phyloP scores from a whole-genome alignment of 2,329 filamentous ascomycete species.

The Hypocreales sp. region DNA sequence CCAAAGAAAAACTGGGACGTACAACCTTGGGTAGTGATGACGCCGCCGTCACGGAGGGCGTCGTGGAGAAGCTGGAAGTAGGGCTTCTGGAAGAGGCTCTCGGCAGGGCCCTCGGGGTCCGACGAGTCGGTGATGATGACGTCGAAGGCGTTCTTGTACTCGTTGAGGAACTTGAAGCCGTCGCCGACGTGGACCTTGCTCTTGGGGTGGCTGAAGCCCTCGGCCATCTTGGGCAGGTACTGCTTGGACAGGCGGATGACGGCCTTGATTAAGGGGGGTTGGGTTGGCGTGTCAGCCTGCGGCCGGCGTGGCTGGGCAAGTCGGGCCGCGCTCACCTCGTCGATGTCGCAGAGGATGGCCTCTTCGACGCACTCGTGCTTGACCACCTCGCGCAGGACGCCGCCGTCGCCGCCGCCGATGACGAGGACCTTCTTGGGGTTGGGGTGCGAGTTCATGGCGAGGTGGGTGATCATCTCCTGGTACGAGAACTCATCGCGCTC shows the following conservation, averaged over 20 bases:
- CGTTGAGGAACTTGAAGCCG: conserved; percentile 95
- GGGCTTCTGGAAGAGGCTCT: conserved; percentile 94
- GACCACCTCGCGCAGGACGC: conserved; percentile 94
- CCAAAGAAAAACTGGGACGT: conserved; percentile 53
- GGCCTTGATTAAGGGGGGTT: conserved; percentile 38
- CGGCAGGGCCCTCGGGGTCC: conserved; percentile 90
- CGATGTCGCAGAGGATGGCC: conserved; percentile 94
- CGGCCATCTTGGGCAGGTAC: conserved; percentile 88
- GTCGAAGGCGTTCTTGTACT: conserved; percentile 95
- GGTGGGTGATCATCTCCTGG: conserved; percentile 99
- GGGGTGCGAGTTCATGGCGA: conserved; percentile 97
- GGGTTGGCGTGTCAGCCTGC: no score
- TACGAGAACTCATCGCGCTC: conserved; percentile 98
- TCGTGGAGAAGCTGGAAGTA: conserved; percentile 92
- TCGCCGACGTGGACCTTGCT: conserved; percentile 87
- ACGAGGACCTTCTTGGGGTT: conserved; percentile 97
- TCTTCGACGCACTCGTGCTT: conserved; percentile 97
- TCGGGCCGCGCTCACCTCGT: conserved; percentile 64
- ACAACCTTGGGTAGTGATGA: conserved; percentile 99
- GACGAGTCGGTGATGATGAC: conserved; percentile 99
- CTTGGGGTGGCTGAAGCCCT: conserved; percentile 87
- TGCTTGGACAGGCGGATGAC: conserved; percentile 98
- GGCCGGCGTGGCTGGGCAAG: no score
- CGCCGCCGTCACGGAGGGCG: conserved; percentile 85
- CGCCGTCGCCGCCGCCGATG: conserved; percentile 93